These are phyloP conservation scores for Chenopodium suecicum DNA, from an alignment of 148 eudicot species.

Conservation along the genomic window DNA sequence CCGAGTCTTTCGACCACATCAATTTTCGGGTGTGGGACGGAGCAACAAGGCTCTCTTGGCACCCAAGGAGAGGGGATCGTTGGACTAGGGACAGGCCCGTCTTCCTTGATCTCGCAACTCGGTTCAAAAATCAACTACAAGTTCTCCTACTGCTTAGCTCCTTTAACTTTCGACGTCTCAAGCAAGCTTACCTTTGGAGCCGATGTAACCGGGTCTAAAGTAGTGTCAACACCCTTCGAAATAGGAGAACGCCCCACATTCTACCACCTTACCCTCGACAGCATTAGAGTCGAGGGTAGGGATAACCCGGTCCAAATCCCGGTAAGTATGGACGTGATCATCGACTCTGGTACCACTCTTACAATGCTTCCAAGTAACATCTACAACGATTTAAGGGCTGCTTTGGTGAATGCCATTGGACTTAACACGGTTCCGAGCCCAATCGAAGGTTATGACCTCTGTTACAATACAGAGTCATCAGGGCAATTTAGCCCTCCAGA, in stretches of 20 bases:
- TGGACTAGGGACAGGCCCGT: constrained; percentile 40
- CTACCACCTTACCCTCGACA: constrained; percentile 24
- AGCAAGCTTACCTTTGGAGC: constrained; percentile 38
- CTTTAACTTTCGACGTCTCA: constrained; percentile 8
- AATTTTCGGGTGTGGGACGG: constrained; percentile 38
- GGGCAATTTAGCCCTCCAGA: constrained; percentile 14
- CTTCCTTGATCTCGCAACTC: constrained; percentile 41
- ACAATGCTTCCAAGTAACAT: constrained; percentile 18
- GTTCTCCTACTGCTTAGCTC: constrained; percentile 46
- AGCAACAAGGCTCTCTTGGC: constrained; percentile 9
- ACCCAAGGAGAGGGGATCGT: constrained; percentile 28
- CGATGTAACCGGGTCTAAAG: constrained; percentile 19
- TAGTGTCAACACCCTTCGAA: constrained; percentile 28
- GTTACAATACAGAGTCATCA: constrained; percentile 2
- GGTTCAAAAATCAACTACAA: constrained; percentile 27
- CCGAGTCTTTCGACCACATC: background rate
- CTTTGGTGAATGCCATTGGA: constrained; percentile 9
- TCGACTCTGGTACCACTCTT: constrained; percentile 39
- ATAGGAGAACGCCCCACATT: background rate
- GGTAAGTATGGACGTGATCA: constrained; percentile 15
- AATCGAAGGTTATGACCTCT: constrained; percentile 15
- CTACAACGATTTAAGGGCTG: constrained; percentile 17
- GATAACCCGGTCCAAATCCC: background rate
- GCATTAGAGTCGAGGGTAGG: constrained; percentile 5
- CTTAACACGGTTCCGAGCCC: constrained; percentile 12